These are phyloP conservation scores for Lagenidium giganteum DNA, from an alignment of 352 stramenopile species.

Conservation along the genomic window DNA sequence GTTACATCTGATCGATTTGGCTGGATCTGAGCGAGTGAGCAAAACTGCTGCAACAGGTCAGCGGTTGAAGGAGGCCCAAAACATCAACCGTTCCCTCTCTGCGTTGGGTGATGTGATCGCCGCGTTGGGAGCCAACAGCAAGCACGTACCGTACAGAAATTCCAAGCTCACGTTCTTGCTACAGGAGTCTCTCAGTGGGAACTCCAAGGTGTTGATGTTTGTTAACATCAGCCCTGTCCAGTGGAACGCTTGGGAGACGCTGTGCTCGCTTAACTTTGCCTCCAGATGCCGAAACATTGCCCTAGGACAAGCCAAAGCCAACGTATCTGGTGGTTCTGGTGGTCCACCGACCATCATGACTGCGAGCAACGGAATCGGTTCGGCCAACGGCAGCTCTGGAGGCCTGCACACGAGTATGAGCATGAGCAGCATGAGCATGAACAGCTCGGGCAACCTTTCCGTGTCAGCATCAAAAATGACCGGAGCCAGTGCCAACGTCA, in stretches of 20 bases:
- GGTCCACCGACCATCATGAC: slow-evolving; percentile 1
- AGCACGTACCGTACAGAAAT: slow-evolving; percentile 96
- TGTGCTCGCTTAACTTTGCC: slow-evolving; percentile 91
- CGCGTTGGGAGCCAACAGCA: slow-evolving; percentile 73
- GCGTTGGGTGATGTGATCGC: slow-evolving; percentile 95
- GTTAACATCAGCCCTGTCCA: slow-evolving; percentile 86
- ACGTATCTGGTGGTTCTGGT: slow-evolving; percentile 8
- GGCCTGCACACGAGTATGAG: slow-evolving; percentile 27
- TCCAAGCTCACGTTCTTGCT: slow-evolving; percentile 93
- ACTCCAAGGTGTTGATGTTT: slow-evolving; percentile 84
- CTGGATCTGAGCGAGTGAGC: slow-evolving; percentile 81
- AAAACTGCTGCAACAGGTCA: slow-evolving; percentile 90
- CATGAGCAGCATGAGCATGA: slow-evolving; percentile 27
- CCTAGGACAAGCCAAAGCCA: slow-evolving; percentile 79
- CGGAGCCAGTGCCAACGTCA: slow-evolving; percentile 5
- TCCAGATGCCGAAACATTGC: slow-evolving; percentile 83
- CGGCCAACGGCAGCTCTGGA: slow-evolving; percentile 11
- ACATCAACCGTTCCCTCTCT: slow-evolving; percentile 95
- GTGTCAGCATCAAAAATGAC: slow-evolving; percentile 3
- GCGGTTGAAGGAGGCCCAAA: slow-evolving; percentile 93
- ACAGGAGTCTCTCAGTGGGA: slow-evolving; percentile 76
- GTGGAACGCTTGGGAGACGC: slow-evolving; percentile 84
- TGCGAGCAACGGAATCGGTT: background rate
- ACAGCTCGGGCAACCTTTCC: slow-evolving; percentile 8
- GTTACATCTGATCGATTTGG: slow-evolving; percentile 88